Evolutionary conservation across 805 yeast genomes (phyloP).

Genomic region (Candida arabinofermentans): DNA sequence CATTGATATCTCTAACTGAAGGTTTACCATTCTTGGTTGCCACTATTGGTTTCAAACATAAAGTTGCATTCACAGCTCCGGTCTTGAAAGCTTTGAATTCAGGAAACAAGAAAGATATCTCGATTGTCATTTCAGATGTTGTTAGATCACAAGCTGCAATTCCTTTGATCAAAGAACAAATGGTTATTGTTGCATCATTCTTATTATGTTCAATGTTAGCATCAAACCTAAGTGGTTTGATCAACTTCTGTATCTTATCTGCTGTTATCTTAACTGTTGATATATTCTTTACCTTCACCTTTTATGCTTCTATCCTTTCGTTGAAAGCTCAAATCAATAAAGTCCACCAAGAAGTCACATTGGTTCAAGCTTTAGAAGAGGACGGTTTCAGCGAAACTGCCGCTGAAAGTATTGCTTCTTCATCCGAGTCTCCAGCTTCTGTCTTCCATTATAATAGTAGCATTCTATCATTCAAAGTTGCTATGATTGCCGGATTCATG

Average conservation of each 20-base stretch:
- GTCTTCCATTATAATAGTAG: slow-evolving; percentile 36
- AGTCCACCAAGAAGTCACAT: slow-evolving; percentile 75
- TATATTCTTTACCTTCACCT: slow-evolving; percentile 68
- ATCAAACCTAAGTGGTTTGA: slow-evolving; percentile 65
- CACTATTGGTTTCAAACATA: slow-evolving; percentile 86
- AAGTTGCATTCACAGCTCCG: slow-evolving; percentile 63
- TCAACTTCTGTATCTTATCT: slow-evolving; percentile 75
- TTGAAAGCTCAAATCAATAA: slow-evolving; percentile 84
- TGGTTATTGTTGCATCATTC: slow-evolving; percentile 68
- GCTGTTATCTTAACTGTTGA: slow-evolving; percentile 70
- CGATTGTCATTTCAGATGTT: slow-evolving; percentile 29
- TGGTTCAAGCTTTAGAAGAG: slow-evolving; percentile 81
- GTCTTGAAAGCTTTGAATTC: slow-evolving; percentile 41
- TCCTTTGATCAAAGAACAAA: slow-evolving; percentile 69
- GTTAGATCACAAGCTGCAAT: slow-evolving; percentile 36
- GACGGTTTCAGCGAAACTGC: slow-evolving; percentile 79
- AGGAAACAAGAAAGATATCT: slow-evolving; percentile 24
- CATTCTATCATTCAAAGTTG: slow-evolving; percentile 56
- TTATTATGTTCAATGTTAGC: slow-evolving; percentile 62
- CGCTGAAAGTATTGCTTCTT: slow-evolving; percentile 64
- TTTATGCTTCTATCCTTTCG: slow-evolving; percentile 78
- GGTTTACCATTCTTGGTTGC: slow-evolving; percentile 93
- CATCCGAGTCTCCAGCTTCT: slow-evolving; percentile 24
- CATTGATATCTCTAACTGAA: slow-evolving; percentile 74
- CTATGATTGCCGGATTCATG: slow-evolving; percentile 53